Evolutionary conservation across 768 basidiomycete genomes (phyloP).

Genomic region (Guyanaporus albipodus): DNA sequence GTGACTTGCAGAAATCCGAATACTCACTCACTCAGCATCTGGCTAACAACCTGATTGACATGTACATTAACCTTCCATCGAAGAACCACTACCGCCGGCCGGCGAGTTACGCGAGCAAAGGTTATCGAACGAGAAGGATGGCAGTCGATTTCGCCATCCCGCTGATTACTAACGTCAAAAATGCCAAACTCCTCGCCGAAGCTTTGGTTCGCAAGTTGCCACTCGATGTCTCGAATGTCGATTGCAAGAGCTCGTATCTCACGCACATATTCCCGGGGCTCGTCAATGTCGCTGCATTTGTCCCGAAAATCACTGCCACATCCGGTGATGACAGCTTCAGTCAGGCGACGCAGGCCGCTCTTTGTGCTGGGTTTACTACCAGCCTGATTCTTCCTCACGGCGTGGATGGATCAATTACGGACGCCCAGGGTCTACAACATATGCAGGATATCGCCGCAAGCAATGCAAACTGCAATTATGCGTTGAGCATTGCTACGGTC

Average conservation of each 20-base stretch:
- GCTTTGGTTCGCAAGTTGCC: conserved; percentile 88
- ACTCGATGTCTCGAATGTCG: conserved; percentile 83
- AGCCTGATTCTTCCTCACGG: conserved; percentile 75
- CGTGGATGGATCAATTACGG: conserved; percentile 55
- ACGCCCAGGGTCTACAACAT: conserved; percentile 61
- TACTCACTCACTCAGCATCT: conserved; percentile 97
- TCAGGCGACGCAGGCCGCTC: conserved; percentile 71
- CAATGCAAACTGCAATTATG: conserved; percentile 82
- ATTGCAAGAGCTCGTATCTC: conserved; percentile 90
- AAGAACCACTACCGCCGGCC: conserved; percentile 97
- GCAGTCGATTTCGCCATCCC: conserved; percentile 98
- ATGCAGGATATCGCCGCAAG: conserved; percentile 62
- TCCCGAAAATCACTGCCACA: conserved; percentile 59
- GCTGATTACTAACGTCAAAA: conserved; percentile 97
- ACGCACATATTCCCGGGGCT: conserved; percentile 91
- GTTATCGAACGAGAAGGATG: conserved; percentile 95
- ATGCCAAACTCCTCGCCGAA: conserved; percentile 93
- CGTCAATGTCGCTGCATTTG: conserved; percentile 83
- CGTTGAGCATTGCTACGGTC: conserved; percentile 75
- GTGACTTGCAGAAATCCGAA: conserved; percentile 86
- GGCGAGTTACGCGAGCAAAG: conserved; percentile 95
- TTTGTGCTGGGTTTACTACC: conserved; percentile 89
- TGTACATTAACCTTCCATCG: conserved; percentile 99
- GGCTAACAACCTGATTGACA: conserved; percentile 95
- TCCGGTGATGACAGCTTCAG: conserved; percentile 53